Evolutionary conservation across 2,329 filamentous ascomycete genomes (phyloP).

Genomic region (Pseudogymnoascus sp.): DNA sequence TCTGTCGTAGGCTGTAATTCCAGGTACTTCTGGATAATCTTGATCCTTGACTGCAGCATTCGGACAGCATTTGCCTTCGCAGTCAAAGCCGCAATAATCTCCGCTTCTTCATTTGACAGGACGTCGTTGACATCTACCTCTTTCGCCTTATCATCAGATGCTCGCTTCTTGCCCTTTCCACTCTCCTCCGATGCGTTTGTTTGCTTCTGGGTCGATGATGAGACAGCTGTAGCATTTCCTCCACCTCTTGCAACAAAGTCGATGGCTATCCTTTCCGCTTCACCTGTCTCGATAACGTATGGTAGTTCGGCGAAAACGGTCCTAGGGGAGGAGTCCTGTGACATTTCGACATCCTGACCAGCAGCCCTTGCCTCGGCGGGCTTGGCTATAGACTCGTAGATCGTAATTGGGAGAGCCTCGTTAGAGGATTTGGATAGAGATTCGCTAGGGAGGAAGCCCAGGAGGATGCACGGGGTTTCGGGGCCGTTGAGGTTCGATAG

Average conservation of each 20-base stretch:
- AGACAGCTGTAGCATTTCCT: constrained; percentile 64
- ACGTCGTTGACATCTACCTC: constrained; percentile 43
- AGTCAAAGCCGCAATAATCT: constrained; percentile 59
- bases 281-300: constrained; percentile 85
- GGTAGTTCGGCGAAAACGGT: constrained; percentile 73
- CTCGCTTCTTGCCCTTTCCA: constrained; percentile 30
- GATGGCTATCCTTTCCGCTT: constrained; percentile 96
- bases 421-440: constrained; percentile 49
- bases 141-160: constrained; percentile 23
- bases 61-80: constrained; percentile 89
- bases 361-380: constrained; percentile 50
- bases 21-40: constrained; percentile 69
- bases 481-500: background rate
- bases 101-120: constrained; percentile 52
- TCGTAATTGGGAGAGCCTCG: constrained; percentile 77
- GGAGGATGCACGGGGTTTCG: constrained; percentile 44
- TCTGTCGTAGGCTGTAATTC: constrained; percentile 51
- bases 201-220: constrained; percentile 23
- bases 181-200: constrained; percentile 23
- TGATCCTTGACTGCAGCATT: constrained; percentile 75
- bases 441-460: constrained; percentile 72
- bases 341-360: constrained; percentile 63
- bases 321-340: constrained; percentile 48
- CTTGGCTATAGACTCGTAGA: constrained; percentile 81
- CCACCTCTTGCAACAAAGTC: constrained; percentile 84